Conservation (phyloP, 192 early-diverging fungal species). For the Coemansia brasiliensis region DNA sequence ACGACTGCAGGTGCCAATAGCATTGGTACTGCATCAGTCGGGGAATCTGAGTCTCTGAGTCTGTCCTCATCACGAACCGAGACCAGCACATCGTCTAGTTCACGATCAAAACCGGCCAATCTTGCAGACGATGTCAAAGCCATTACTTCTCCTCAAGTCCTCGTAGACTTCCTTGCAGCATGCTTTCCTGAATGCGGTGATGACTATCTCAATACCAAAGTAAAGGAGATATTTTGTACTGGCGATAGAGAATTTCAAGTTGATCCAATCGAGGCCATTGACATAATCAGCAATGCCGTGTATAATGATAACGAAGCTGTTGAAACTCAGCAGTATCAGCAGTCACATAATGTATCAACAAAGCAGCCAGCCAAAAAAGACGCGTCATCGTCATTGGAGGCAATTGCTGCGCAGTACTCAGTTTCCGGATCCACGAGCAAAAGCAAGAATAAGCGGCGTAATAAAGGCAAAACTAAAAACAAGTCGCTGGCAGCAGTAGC, state of each 20-base stretch:
- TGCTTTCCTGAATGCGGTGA: constrained; percentile 51
- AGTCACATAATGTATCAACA: not conserved
- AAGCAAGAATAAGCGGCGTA: constrained; percentile 9
- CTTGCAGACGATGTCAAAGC: constrained; percentile 16
- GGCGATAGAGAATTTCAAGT: constrained; percentile 16
- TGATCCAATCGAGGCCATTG: constrained; percentile 48
- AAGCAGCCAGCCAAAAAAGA: not conserved
- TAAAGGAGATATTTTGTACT: constrained; percentile 18
- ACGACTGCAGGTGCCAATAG: not conserved
- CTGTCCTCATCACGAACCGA: constrained; percentile 3
- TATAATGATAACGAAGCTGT: constrained; percentile 44
- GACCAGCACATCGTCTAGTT: not conserved
- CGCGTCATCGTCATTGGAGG: constrained; percentile 11
- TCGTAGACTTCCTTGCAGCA: constrained; percentile 30
- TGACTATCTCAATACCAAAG: constrained; percentile 35
- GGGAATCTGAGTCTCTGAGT: constrained; percentile 17
- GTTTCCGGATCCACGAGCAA: constrained; percentile 15
- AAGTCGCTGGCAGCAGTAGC: not conserved
- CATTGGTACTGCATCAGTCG: constrained; percentile 1
- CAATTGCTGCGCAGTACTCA: constrained; percentile 33
- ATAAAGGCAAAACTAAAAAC: not conserved
- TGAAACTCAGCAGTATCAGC: constrained; percentile 29
- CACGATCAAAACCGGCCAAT: not conserved
- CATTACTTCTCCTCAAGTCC: constrained; percentile 26
- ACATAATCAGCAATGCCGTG: constrained; percentile 40